phyloP scores from a whole-genome alignment of 139 green algal genomes.

The Closterium sp. region DNA sequence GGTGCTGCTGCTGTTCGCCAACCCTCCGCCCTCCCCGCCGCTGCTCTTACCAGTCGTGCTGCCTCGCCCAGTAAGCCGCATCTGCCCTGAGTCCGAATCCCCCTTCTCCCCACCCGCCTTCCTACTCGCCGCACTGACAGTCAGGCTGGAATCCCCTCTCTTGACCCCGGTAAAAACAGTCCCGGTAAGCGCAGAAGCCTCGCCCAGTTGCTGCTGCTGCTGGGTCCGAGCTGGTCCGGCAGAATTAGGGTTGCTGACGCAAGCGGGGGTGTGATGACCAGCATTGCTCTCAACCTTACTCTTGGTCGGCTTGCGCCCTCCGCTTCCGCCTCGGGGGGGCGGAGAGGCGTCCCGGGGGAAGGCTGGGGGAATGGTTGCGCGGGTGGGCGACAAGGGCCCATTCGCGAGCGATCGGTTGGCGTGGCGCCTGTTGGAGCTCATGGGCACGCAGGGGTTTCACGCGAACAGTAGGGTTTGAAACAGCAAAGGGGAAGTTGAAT shows the following conservation, averaged over 20 bases:
- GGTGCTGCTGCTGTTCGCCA: not conserved
- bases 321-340: not conserved
- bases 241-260: not conserved
- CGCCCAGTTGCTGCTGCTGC: not conserved
- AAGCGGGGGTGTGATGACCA: not conserved
- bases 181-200: not conserved
- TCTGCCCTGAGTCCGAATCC: not conserved
- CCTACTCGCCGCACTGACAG: not conserved
- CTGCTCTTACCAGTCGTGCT: not conserved
- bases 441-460: not conserved
- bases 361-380: not conserved
- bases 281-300: not conserved
- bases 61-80: not conserved
- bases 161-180: not conserved
- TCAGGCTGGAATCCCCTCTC: not conserved
- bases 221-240: not conserved
- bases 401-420: not conserved
- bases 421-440: not conserved
- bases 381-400: not conserved
- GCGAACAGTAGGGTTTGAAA: not conserved
- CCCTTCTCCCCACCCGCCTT: not conserved
- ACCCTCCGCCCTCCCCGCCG: too few species aligned
- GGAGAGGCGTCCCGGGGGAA: not conserved
- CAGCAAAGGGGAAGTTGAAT: too few species aligned
- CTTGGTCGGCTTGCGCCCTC: not conserved